These are phyloP conservation scores for Dioscorea alata DNA, from an alignment of 106 monocot genomes.

Conservation along the genomic window DNA sequence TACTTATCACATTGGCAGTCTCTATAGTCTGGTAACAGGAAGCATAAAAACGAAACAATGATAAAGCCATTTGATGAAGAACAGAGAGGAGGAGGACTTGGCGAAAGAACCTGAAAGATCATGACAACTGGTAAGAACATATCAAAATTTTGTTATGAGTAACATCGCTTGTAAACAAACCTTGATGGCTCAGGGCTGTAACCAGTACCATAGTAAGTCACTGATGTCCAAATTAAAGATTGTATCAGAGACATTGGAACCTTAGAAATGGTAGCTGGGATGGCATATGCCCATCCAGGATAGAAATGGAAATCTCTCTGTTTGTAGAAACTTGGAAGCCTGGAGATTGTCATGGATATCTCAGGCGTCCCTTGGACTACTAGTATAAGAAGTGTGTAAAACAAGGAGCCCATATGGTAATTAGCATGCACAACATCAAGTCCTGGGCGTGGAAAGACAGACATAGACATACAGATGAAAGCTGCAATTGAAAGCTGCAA, in stretches of 20 bases:
- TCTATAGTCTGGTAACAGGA: slow-evolving; percentile 35
- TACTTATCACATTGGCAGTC: slow-evolving; percentile 19
- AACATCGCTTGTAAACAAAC: slow-evolving; percentile 6
- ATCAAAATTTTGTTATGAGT: not conserved
- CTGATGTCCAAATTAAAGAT: slow-evolving; percentile 56
- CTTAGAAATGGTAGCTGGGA: slow-evolving; percentile 53
- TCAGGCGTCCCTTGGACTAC: slow-evolving; percentile 69
- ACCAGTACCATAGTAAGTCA: slow-evolving; percentile 73
- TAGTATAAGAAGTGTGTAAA: slow-evolving; percentile 41
- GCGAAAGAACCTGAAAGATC: slow-evolving; percentile 50
- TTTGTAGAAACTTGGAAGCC: slow-evolving; percentile 77
- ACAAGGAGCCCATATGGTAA: slow-evolving; percentile 60
- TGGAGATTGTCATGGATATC: slow-evolving; percentile 45
- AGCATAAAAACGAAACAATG: slow-evolving; percentile 53
- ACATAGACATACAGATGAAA: slow-evolving; percentile 43
- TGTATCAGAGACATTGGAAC: slow-evolving; percentile 70
- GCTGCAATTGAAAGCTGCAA: slow-evolving; percentile 46
- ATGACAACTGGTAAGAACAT: not conserved
- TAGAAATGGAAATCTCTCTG: slow-evolving; percentile 85
- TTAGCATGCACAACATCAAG: slow-evolving; percentile 54
- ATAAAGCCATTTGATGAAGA: slow-evolving; percentile 59
- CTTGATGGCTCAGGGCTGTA: slow-evolving; percentile 61
- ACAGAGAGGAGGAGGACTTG: slow-evolving; percentile 58
- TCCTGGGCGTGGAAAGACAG: slow-evolving; percentile 52
- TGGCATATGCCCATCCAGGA: slow-evolving; percentile 82